Evolutionary conservation across 768 basidiomycete genomes (phyloP).

Genomic region (Mycena floridula): DNA sequence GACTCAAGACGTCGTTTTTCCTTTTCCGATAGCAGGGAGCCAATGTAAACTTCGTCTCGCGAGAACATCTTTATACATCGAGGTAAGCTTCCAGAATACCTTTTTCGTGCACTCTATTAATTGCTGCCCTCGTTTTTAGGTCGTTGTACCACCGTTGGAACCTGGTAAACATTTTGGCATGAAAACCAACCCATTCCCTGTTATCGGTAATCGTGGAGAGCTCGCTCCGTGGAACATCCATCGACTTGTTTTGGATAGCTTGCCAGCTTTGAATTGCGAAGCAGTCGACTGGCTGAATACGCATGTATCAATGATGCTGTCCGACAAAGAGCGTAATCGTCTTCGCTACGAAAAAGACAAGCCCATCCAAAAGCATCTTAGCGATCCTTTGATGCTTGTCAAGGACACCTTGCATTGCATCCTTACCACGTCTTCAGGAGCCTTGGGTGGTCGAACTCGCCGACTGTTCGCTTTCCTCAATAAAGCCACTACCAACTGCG

Average conservation of each 20-base stretch:
- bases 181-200: constrained; percentile 22
- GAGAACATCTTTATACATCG: constrained; percentile 23
- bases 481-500: no score
- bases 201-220: constrained; percentile 11
- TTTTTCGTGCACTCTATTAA: not conserved
- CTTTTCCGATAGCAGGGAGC: constrained; percentile 20
- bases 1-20: constrained; percentile 14
- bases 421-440: no score
- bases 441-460: no score
- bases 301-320: no score
- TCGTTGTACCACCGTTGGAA: constrained; percentile 21
- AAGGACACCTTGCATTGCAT: no score
- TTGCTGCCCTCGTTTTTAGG: constrained; percentile 14
- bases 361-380: no score
- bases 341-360: no score
- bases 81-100: constrained; percentile 14
- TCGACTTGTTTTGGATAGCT: constrained; percentile 26
- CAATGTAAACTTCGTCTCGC: constrained; percentile 17
- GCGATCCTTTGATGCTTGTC: no score
- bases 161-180: constrained; percentile 16
- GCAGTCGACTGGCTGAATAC: no score
- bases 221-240: constrained; percentile 31
- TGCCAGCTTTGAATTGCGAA: constrained; percentile 28
- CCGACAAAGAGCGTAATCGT: no score
- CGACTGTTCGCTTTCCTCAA: no score